These are phyloP conservation scores for Chaetomiaceae sp. DNA, from an alignment of 2,329 filamentous ascomycete species.

Conservation along the genomic window DNA sequence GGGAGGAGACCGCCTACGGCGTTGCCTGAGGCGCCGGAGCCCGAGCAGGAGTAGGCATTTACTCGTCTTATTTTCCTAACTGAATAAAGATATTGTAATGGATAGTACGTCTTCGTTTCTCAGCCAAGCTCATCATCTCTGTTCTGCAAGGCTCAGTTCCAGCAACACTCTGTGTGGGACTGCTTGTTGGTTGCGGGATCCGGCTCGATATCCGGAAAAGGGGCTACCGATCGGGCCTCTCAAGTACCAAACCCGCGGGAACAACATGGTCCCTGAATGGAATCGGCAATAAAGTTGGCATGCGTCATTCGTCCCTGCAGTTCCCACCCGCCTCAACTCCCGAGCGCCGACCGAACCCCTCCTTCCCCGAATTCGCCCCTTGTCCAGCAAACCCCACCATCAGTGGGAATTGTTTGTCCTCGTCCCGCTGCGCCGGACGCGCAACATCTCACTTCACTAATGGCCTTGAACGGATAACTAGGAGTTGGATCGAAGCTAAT, in stretches of 20 bases:
- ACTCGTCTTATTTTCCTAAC: neutral
- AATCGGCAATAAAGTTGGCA: slow-evolving; percentile 6
- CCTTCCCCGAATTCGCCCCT: neutral
- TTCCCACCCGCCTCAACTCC: slow-evolving; percentile 16
- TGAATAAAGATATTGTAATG: neutral
- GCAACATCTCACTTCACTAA: neutral
- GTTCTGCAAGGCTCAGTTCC: too few relatives aligned
- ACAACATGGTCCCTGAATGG: slow-evolving; percentile 16
- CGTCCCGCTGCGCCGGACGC: neutral
- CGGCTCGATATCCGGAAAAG: slow-evolving; percentile 2
- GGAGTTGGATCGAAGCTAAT: neutral
- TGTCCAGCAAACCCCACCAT: neutral
- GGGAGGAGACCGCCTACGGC: slow-evolving; percentile 15
- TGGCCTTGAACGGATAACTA: neutral
- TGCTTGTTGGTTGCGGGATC: neutral
- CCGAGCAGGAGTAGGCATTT: slow-evolving; percentile 4
- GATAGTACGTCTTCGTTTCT: neutral
- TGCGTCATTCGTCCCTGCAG: slow-evolving; percentile 5
- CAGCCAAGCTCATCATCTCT: too few relatives aligned
- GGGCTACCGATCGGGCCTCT: neutral
- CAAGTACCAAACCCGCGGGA: slow-evolving; percentile 4
- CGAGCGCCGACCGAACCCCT: slow-evolving; percentile 19
- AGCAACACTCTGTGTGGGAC: too few relatives aligned
- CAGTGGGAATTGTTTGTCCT: neutral
- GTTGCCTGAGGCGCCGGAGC: slow-evolving; percentile 14